These are phyloP conservation scores for Mycosphaerella sp. DNA, from an alignment of 2,329 filamentous ascomycete species.

Conservation along the genomic window DNA sequence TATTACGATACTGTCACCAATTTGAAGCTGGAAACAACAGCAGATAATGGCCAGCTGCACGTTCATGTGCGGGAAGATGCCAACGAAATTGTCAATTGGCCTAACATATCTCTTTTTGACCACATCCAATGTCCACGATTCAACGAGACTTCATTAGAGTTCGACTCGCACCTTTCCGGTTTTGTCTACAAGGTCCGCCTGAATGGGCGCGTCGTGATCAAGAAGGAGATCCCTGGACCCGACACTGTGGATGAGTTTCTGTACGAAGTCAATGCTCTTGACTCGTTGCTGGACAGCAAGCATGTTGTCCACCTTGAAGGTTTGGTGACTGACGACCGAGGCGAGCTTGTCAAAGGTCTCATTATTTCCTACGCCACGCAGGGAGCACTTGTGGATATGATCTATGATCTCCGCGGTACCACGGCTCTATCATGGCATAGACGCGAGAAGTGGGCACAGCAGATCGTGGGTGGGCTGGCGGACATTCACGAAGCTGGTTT, in stretches of 20 bases:
- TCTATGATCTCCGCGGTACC: constrained; percentile 67
- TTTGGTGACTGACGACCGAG: constrained; percentile 73
- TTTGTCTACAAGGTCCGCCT: constrained; percentile 92
- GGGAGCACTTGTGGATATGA: constrained; percentile 81
- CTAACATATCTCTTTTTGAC: constrained; percentile 63
- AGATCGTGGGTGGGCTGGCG: constrained; percentile 81
- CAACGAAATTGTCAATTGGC: constrained; percentile 89
- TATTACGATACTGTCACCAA: constrained; percentile 97
- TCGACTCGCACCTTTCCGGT: constrained; percentile 89
- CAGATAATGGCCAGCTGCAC: constrained; percentile 77
- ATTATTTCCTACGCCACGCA: constrained; percentile 82
- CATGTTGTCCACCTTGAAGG: constrained; percentile 84
- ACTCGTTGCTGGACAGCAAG: constrained; percentile 62
- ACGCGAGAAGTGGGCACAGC: constrained; percentile 80
- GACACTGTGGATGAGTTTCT: constrained; percentile 95
- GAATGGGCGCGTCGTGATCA: constrained; percentile 67
- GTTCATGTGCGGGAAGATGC: constrained; percentile 97
- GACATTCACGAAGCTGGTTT: constrained; percentile 95
- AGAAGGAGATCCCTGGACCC: constrained; percentile 95
- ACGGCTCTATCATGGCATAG: constrained; percentile 58
- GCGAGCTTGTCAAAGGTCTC: constrained; percentile 72
- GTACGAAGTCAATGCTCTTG: constrained; percentile 95
- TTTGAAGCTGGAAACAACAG: constrained; percentile 81
- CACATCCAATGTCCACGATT: constrained; percentile 59
- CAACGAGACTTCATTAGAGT: constrained; percentile 68